Base-by-base conservation (phyloP, 2,329 filamentous ascomycete species). In the Phialophora verrucosa region DNA sequence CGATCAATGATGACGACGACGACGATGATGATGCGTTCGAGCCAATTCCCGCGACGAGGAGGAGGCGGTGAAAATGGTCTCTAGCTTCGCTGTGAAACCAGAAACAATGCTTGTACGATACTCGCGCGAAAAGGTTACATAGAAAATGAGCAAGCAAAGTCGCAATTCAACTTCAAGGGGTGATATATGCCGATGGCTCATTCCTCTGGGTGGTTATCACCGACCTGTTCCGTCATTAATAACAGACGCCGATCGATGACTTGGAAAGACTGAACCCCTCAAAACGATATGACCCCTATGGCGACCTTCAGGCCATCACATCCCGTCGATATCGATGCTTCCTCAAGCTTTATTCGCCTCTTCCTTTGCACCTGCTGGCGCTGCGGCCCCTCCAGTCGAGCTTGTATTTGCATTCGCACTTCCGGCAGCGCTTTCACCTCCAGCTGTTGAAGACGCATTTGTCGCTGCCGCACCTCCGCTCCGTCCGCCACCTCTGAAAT, bases 21-120 rank as follows among this genome's bases (percentile, higher is more conserved):
- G 35, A 42, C 47, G 78, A 78, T 59, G 78, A 80, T 20, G 80
- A 82, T 74, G 81, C 79, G 12, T 83, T 83, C 75, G 81, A 83
- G 70, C 77, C 80, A n/a, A 69, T 71, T 25, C 70, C 71, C 32
- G 59, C 73, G 12, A 66, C 66, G 12, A 70, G 70, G 63, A 73
- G 71, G 35, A 66, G 62, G 32, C 63, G 68, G 23, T 70, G 61
- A 68, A 44, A 53, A 25, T 6, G 38, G 17, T 44, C 38, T 44
- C 6, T 17, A 7, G 38, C 14, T 17, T 17, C 38, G 17, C 1
- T 17, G 5, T 42, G 17, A n/a, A 44, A n/a, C 38, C 17, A n/a
- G 38, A 17, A n/a, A n/a, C 38, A 20, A 44, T 44, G 38, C 5
- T 44, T 44, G 38, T 44, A 44, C 38, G 20, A n/a, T 44, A 44